phyloP scores from a whole-genome alignment of 768 basidiomycete genomes.

The Neoboletus brunneissimus region DNA sequence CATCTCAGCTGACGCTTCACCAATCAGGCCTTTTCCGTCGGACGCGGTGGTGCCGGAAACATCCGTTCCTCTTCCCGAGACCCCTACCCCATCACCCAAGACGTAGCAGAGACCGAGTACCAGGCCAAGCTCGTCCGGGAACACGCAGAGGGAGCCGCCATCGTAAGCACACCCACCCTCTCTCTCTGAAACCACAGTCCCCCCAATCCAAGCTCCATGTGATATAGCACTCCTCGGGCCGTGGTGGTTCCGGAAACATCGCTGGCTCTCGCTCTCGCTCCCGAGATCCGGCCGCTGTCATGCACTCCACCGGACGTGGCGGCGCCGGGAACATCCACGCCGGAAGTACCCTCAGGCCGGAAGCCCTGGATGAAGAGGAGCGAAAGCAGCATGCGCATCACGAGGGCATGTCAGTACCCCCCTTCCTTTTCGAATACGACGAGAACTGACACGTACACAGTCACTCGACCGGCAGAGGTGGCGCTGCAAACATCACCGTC shows the following conservation, averaged over 20 bases:
- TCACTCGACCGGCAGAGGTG: constrained; percentile 69
- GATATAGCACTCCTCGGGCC: constrained; percentile 55
- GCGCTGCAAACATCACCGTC: constrained; percentile 56
- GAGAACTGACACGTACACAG: constrained; percentile 30
- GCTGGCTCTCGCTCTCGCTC: constrained; percentile 49
- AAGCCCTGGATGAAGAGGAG: constrained; percentile 35
- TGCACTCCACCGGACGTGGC: constrained; percentile 59
- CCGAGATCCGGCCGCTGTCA: constrained; percentile 32
- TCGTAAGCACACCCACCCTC: constrained; percentile 32
- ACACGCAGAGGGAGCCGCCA: constrained; percentile 27
- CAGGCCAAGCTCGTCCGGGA: constrained; percentile 25
- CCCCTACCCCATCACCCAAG: constrained; percentile 28
- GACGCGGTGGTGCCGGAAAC: constrained; percentile 85
- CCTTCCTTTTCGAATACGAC: background rate
- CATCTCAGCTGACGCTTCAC: background rate
- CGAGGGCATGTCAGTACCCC: constrained; percentile 42
- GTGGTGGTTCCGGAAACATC: constrained; percentile 68
- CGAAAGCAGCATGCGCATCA: constrained; percentile 28
- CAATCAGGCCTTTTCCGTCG: constrained; percentile 45
- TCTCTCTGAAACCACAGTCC: fast-evolving
- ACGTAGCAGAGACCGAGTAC: constrained; percentile 21
- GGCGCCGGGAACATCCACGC: constrained; percentile 57
- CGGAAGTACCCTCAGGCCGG: constrained; percentile 25
- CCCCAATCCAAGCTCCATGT: background rate
- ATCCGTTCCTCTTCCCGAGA: constrained; percentile 76